Base-by-base conservation (phyloP, 768 basidiomycete species). In the Rhodosporidiobolus odoratus region DNA sequence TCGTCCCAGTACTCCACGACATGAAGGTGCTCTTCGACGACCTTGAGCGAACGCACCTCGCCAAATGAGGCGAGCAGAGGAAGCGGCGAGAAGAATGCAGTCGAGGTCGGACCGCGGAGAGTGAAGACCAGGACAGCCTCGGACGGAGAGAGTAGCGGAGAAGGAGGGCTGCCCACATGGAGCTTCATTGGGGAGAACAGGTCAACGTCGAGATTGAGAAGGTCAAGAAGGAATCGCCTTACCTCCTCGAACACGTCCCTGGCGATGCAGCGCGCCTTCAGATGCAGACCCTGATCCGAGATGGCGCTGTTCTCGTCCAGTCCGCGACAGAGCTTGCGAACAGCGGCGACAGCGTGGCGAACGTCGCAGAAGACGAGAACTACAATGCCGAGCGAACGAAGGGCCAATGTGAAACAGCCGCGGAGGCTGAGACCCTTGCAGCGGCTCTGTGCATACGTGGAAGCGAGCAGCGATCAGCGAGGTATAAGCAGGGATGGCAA, bases 1-100 rank as follows among this genome's bases (percentile, higher is more conserved):
- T 85, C 82, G 75, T 91, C 89, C 76, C 83, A 88, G 77, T 85
- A 92, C 72, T 90, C 88, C 61, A 87, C 84, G 48, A 79, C 80
- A 78, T 86, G 89, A 37, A 83, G 78, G 78, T 83, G 69, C 9
- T 43, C 35, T 17, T 63, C 75, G 71, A 75, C 62, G 37, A 66
- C 62, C 30, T 68, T 60, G 66, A 78, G 75, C 23, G 75, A 67
- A 35, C 76, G 80, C 23, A 82, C 69, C 35, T 80, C 78, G n/a
- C 80, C 81, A 54, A 80, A 80, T 19, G 72, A 66, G 16, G 78
- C 71, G 30, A 81, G 73, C 35, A 80, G 58, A 3, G 60, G 50
- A 27, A 47, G n/a, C 9, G 56, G 66, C 9, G 62, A 30, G 52
- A 56, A 53, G 41, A 16, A 48, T 2, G n/a, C 19, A 6, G 48